A percentile compares a stretch with the other conserved stretches of the same genome.
phyloP scores from a whole-genome alignment of 495 filamentous ascomycete species.

The Daldinia childiae region DNA sequence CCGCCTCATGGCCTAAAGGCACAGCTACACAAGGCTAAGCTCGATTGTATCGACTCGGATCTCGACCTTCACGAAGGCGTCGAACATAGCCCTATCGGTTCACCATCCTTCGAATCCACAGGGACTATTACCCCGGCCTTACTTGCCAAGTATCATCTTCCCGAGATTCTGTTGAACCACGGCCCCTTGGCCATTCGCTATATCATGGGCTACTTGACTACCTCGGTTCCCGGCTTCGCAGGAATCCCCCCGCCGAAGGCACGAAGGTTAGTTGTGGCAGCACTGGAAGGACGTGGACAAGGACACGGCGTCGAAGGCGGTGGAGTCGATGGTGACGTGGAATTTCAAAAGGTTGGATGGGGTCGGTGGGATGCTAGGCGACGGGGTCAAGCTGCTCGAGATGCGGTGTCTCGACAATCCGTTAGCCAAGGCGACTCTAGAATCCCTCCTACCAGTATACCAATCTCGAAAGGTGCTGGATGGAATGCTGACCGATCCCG shows the following conservation, averaged over 20 bases:
- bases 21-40: conserved; percentile 66
- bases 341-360: conserved; percentile 98
- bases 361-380: conserved; percentile 90
- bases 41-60: conserved; percentile 83
- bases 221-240: conserved; percentile 91
- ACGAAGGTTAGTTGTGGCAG: conserved; percentile 84
- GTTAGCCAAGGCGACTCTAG: conserved; percentile 57
- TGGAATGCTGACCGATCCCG: conserved; percentile 60
- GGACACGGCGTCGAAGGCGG: conserved; percentile 65
- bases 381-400: conserved; percentile 70
- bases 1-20: conserved; percentile 80
- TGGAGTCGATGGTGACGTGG: conserved; percentile 78
- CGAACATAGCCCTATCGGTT: conserved; percentile 62
- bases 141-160: conserved; percentile 91
- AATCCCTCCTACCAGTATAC: conserved; percentile 67
- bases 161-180: conserved; percentile 86
- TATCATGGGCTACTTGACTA: conserved; percentile 91
- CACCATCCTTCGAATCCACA: conserved; percentile 71
- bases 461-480: conserved; percentile 66
- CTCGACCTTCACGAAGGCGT: conserved; percentile 81
- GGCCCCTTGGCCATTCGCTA: conserved; percentile 94
- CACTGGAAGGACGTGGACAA: conserved; percentile 76
- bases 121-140: conserved; percentile 86
- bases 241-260: conserved; percentile 92
- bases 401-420: conserved; percentile 46